Conservation (phyloP, 768 basidiomycete species). For the Pholiota molesta region DNA sequence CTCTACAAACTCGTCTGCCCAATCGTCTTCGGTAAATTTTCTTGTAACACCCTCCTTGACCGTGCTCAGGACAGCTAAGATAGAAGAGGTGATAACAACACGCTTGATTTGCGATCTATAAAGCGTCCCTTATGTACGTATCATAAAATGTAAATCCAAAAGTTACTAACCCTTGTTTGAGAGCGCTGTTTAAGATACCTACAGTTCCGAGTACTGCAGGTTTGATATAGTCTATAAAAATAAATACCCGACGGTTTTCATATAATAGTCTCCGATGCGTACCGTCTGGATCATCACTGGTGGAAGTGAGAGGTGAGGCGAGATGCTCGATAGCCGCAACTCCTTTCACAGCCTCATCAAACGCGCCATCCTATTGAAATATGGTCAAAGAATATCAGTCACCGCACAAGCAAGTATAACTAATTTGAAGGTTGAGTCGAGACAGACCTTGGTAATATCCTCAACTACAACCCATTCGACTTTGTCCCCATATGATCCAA, state of each 20-base stretch:
- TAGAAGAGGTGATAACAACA: conserved; percentile 70
- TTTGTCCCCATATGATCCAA: conserved; percentile 58
- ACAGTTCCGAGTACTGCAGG: conserved; percentile 78
- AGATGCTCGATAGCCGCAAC: conserved; percentile 75
- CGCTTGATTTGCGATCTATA: conserved; percentile 56
- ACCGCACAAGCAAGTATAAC: no score
- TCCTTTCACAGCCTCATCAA: conserved; percentile 77
- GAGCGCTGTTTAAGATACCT: conserved; percentile 59
- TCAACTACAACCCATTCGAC: conserved; percentile 69
- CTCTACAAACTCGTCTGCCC: conserved; percentile 57
- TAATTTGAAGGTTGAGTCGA: no score
- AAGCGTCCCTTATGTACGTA: no score
- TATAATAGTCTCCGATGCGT: background rate
- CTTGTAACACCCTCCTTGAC: conserved; percentile 25
- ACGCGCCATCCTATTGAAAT: conserved; percentile 5
- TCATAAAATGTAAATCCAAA: background rate
- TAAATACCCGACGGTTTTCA: no score
- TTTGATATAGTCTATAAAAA: conserved; percentile 38
- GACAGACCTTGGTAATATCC: conserved; percentile 55
- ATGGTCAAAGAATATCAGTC: no score
- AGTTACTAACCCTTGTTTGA: conserved; percentile 50
- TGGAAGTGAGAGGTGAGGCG: conserved; percentile 62
- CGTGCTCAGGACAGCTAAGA: conserved; percentile 43
- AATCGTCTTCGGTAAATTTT: conserved; percentile 54
- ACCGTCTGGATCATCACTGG: conserved; percentile 47